Evolutionary conservation across 352 stramenopile species (phyloP).

Genomic region (Phytophthora syringae): DNA sequence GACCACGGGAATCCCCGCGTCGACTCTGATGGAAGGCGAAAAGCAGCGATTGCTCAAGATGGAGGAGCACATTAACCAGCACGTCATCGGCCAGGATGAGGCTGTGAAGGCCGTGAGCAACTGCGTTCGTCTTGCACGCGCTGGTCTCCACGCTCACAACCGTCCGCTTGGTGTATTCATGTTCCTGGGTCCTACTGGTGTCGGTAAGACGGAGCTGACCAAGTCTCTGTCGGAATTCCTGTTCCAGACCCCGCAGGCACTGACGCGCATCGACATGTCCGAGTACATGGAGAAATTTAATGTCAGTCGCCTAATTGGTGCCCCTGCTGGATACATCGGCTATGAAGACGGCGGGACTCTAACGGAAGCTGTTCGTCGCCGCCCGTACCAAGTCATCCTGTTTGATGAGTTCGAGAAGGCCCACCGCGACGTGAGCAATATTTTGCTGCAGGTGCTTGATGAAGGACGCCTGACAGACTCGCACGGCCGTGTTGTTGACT

Average conservation of each 20-base stretch:
- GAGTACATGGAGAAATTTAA: conserved; percentile 98
- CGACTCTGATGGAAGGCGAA: conserved; percentile 95
- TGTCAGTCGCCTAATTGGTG: conserved; percentile 92
- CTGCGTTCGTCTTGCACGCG: conserved; percentile 92
- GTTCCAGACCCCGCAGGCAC: conserved; percentile 95
- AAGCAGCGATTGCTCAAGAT: conserved; percentile 95
- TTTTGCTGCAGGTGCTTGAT: conserved; percentile 93
- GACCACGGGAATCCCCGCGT: conserved; percentile 95
- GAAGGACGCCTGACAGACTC: conserved; percentile 95
- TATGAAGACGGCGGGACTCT: conserved; percentile 97
- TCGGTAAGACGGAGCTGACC: conserved; percentile 97
- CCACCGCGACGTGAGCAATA: conserved; percentile 96
- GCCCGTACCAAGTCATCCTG: conserved; percentile 95
- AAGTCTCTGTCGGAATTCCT: conserved; percentile 96
- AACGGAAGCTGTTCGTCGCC: conserved; percentile 94
- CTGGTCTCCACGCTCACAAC: conserved; percentile 95
- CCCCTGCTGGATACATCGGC: conserved; percentile 92
- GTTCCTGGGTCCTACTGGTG: conserved; percentile 94
- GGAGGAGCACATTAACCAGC: conserved; percentile 91
- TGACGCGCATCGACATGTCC: conserved; percentile 97
- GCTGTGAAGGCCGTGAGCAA: conserved; percentile 92
- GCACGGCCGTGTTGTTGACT: conserved; percentile 95
- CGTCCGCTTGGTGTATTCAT: conserved; percentile 96
- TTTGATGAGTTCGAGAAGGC: conserved; percentile 99
- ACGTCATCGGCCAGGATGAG: conserved; percentile 92